Base-by-base conservation (phyloP, 2,329 filamentous ascomycete species). In the Penicillium sp. region DNA sequence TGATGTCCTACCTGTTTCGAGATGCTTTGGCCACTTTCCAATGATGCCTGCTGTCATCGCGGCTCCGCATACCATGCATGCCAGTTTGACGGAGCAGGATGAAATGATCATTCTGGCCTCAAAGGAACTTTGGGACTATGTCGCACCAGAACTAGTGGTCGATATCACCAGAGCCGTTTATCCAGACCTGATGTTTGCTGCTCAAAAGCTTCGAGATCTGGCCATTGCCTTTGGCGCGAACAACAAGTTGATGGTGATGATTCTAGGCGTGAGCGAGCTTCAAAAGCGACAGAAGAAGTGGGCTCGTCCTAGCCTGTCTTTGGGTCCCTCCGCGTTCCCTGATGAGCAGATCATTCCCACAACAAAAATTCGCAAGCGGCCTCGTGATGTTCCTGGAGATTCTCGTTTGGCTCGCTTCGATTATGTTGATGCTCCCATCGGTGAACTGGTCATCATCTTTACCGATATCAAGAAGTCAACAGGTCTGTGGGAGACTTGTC, bases 381-480 rank as follows among this genome's bases (percentile, higher is more conserved):
- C 66, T 42, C 74, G 79, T 54, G 83, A 85, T 61, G 74, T 74
- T 41, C 80, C 83, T n/a, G 85, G 89, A 50, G 91, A 97, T 70
- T 95, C 91, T 23, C 90, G 88, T 49, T 82, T 99, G 49, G 88
- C 89, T 53, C 85, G 93, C 44, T 85, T 97, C 28, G 90, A 94
- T 48, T 93, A 96, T 74, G 92, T 97, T 45, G 89, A 93, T 56
- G 90, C 94, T 12, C 94, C 94, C 0, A 90, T 86, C 1, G 93
- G 93, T 43, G 90, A 95, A 65, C 85, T 97, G 45, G 89, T 90
- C 39, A 90, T 99, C 66, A 91, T 95, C 45, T 99, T 99, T 70
- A 99, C 94, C 0, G 94, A 99, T 76, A 99, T 99, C 81, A 97
- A 97, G 79, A 96, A 93, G 75, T 97, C 93, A 23, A 99, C 94